Evolutionary conservation across 441 rosid genomes (phyloP), one percentile per base, ranked within the genome.

Genomic region (Euphorbia corollata): DNA sequence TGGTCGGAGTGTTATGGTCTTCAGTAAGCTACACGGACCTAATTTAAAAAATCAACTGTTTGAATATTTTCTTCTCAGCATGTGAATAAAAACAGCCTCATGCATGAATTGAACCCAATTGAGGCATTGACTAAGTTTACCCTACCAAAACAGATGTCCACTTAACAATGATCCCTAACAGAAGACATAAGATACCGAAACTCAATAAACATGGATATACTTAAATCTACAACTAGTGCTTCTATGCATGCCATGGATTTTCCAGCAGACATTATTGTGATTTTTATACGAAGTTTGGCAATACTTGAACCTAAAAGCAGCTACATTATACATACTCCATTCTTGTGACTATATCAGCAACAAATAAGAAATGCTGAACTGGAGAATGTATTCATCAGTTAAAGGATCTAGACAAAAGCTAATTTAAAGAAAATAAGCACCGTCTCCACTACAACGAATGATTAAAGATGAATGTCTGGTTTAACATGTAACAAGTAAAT

Each of bases 401-500:
- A 50, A 60, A 60, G 13, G 59, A 39, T 19, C 23, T 20, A 58
- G 16, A 20, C 18, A 39, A 11, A 56, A 39, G 8, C 45, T 39
- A 39, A 39, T 6, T 39, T 22, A 2, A 22, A 65, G 18, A 11
- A 54, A 55, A 47, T n/a, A 13, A 47, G 18, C 30, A 48, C 20
- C 48, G 32, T 15, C 51, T 59, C 72, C 66, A 61, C 23, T 23
- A 6, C 41, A 9, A 61, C 27, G 41, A n/a, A 36, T 18, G 32
- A 45, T 3, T 32, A 47, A 59, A 45, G 27, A 47, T 36, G 57
- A 56, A 57, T 18, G 47, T 48, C 65, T 27, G 6, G 20, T 71
- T 30, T 45, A 65, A 67, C 59, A 59, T 67, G 48, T 32, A 59
- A 63, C 69, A 55, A 63, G 39, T 0, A 11, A 19, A 39, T 10